A percentile compares a stretch with the other conserved stretches of the same genome.
Evolutionary conservation across 75 land plant species (phyloP).

Genomic region (Pseudotsuga menziesii): DNA sequence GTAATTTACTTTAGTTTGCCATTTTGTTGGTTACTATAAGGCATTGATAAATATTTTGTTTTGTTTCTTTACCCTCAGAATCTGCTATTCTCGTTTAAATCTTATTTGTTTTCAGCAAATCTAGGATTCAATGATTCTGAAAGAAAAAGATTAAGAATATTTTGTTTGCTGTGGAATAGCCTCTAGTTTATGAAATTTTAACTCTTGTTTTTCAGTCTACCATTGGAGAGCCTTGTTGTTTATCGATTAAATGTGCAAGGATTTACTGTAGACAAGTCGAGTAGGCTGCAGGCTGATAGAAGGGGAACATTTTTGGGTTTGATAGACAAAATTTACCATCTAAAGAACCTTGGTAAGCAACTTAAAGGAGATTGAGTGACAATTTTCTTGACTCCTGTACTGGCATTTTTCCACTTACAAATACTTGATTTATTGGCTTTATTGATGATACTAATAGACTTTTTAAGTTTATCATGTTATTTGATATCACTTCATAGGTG

Average conservation of each 20-base stretch:
- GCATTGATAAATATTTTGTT: too few relatives aligned
- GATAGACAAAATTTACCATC: conserved; percentile 59
- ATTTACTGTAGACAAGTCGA: conserved; percentile 74
- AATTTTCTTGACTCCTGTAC: not conserved
- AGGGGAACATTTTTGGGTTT: conserved; percentile 78
- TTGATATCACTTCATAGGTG: conserved; percentile 25
- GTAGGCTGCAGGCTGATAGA: conserved; percentile 42
- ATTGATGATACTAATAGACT: not conserved
- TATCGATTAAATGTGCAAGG: conserved; percentile 72
- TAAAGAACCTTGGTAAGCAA: conserved; percentile 59
- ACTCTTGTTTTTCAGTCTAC: conserved; percentile 24
- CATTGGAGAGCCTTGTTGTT: conserved; percentile 65
- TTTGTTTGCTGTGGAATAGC: not conserved
- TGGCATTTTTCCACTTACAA: not conserved
- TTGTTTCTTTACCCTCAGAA: too few relatives aligned
- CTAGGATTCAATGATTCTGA: not conserved
- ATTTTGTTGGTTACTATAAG: too few relatives aligned
- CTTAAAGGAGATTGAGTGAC: conserved; percentile 5
- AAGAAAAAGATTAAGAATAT: not conserved
- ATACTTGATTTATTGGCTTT: not conserved
- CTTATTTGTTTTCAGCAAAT: not conserved
- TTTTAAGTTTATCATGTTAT: conserved; percentile 6
- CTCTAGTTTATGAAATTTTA: not conserved
- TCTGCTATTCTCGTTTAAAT: not conserved
- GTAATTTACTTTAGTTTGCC: too few relatives aligned